These are phyloP conservation scores for Leccinum longicurvipes DNA, from an alignment of 768 basidiomycete species.

Conservation along the genomic window DNA sequence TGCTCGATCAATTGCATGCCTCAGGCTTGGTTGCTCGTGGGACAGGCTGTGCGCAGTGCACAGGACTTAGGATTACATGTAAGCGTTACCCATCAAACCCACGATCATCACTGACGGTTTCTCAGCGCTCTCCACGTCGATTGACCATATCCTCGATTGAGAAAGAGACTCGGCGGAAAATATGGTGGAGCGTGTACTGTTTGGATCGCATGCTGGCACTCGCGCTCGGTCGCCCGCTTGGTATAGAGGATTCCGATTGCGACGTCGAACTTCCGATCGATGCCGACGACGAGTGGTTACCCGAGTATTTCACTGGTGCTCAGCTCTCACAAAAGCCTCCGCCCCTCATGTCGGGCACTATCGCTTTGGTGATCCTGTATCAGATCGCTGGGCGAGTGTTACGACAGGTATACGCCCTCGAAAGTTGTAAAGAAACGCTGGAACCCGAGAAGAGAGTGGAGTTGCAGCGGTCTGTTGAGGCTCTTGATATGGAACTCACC, in stretches of 20 bases:
- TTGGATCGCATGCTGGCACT: constrained; percentile 91
- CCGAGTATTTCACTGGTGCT: constrained; percentile 68
- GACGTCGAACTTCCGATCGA: constrained; percentile 84
- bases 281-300: constrained; percentile 75
- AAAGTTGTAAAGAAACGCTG: constrained; percentile 68
- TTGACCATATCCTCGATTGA: constrained; percentile 68
- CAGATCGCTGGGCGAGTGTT: constrained; percentile 82
- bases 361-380: constrained; percentile 73
- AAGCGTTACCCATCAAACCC: constrained; percentile 32
- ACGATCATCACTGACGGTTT: constrained; percentile 15
- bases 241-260: constrained; percentile 86
- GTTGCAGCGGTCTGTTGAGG: constrained; percentile 75
- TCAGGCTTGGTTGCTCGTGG: constrained; percentile 90
- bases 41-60: constrained; percentile 84
- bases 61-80: constrained; percentile 93
- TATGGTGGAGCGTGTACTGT: constrained; percentile 94
- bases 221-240: constrained; percentile 83
- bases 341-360: constrained; percentile 78
- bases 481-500: constrained; percentile 69
- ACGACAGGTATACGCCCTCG: constrained; percentile 78
- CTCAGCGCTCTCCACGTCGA: constrained; percentile 77
- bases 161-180: constrained; percentile 85
- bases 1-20: constrained; percentile 93
- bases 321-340: constrained; percentile 51
- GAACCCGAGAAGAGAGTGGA: constrained; percentile 73